Evolutionary conservation across 805 yeast genomes (phyloP).

Genomic region (Lipomyces starkeyi): DNA sequence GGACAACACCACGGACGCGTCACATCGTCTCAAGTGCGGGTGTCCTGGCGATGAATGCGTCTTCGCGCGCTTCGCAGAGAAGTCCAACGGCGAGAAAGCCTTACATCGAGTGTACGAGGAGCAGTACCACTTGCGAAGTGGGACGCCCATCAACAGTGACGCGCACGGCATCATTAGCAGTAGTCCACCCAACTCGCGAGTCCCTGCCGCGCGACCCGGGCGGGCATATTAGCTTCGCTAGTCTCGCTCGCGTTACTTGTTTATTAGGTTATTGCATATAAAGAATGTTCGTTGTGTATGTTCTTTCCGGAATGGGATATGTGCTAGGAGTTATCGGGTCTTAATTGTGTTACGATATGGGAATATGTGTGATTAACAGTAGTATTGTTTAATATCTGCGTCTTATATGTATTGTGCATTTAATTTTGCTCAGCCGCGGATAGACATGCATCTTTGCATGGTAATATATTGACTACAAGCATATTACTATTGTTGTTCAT

Average conservation of each 20-base stretch:
- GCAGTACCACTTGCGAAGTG: conserved; percentile 30
- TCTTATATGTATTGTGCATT: no score
- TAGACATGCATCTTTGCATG: no score
- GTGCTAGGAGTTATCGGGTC: not conserved
- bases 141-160: conserved; percentile 7
- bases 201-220: not conserved
- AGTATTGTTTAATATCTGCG: no score
- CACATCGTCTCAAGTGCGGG: conserved; percentile 52
- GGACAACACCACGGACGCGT: conserved; percentile 59
- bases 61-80: conserved; percentile 44
- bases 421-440: no score
- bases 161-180: not conserved
- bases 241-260: not conserved
- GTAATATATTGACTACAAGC: no score
- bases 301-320: not conserved
- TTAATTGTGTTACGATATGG: no score
- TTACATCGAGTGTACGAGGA: conserved; percentile 34
- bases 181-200: not conserved
- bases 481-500: no score
- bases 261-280: not conserved
- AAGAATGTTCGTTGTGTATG: not conserved
- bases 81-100: conserved; percentile 18
- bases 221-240: not conserved
- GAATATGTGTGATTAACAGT: no score
- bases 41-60: conserved; percentile 52